These are phyloP conservation scores for Cardiospermum halicacabum DNA, from an alignment of 345 rosid species.

Conservation along the genomic window DNA sequence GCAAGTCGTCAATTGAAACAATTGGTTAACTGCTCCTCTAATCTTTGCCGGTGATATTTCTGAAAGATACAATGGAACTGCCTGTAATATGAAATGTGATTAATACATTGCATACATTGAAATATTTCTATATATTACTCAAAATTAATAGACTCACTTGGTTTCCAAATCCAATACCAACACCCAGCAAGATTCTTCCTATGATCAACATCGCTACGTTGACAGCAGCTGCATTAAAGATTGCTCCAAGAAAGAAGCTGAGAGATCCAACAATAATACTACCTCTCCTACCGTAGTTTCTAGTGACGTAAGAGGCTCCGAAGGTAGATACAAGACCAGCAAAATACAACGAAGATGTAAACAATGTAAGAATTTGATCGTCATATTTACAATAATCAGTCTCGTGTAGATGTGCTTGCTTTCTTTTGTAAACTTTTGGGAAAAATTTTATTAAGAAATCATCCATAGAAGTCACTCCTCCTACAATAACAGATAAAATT, in stretches of 20 bases:
- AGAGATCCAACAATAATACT: slow-evolving; percentile 69
- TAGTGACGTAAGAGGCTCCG: slow-evolving; percentile 68
- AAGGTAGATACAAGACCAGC: slow-evolving; percentile 78
- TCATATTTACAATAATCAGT: slow-evolving; percentile 96
- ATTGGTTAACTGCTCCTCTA: slow-evolving; percentile 75
- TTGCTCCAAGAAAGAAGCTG: slow-evolving; percentile 75
- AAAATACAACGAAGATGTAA: slow-evolving; percentile 83
- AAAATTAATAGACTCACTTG: slow-evolving; percentile 46
- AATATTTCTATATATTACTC: neutral
- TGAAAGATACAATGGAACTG: slow-evolving; percentile 80
- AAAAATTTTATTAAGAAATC: slow-evolving; percentile 82
- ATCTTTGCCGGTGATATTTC: slow-evolving; percentile 91
- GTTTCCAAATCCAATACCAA: slow-evolving; percentile 85
- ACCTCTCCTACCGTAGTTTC: slow-evolving; percentile 58
- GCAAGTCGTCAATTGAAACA: slow-evolving; percentile 85
- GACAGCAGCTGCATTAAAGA: slow-evolving; percentile 59
- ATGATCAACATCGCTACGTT: slow-evolving; percentile 65
- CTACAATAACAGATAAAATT: slow-evolving; percentile 31
- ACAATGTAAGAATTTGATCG: slow-evolving; percentile 68
- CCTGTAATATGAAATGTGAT: slow-evolving; percentile 36
- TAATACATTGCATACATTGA: neutral
- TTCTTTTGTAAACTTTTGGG: slow-evolving; percentile 60
- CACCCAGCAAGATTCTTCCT: slow-evolving; percentile 70
- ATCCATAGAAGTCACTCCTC: slow-evolving; percentile 97
- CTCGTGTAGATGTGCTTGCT: slow-evolving; percentile 61